Percentiles rank a stretch among this genome's conserved stretches.
Conservation (phyloP, 83 land plant genomes). For the Picea abies region DNA sequence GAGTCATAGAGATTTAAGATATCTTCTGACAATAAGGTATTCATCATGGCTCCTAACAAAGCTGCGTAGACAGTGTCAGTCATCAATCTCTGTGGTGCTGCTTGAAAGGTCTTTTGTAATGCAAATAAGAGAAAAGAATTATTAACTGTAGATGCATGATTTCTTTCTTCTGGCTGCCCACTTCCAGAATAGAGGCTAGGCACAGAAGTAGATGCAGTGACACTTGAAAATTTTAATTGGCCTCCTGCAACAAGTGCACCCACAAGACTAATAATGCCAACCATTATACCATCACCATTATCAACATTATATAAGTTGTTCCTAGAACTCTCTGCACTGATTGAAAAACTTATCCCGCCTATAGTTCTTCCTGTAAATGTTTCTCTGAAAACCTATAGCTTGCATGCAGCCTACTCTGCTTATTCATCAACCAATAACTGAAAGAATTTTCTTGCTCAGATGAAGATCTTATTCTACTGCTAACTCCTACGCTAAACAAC, state of each 20-base stretch:
- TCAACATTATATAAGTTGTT: constrained; percentile 90
- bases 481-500: too few species aligned
- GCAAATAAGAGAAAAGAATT: too few species aligned
- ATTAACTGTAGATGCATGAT: constrained; percentile 56
- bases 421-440: too few species aligned
- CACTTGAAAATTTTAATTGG: constrained; percentile 60
- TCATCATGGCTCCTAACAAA: background rate
- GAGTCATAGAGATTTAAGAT: too few species aligned
- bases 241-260: constrained; percentile 84
- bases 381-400: constrained; percentile 22
- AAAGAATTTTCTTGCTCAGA: too few species aligned
- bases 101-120: too few species aligned
- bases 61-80: too few species aligned
- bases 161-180: constrained; percentile 43
- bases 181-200: constrained; percentile 24
- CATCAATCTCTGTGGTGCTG: too few species aligned
- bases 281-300: constrained; percentile 84
- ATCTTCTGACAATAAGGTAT: too few species aligned
- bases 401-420: too few species aligned
- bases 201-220: constrained; percentile 18
- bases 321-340: constrained; percentile 88
- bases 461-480: too few species aligned
- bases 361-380: constrained; percentile 54
- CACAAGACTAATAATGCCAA: constrained; percentile 81
- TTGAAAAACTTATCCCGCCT: constrained; percentile 89